These are phyloP conservation scores for Camelina sativa DNA, from an alignment of 345 rosid species.

Conservation along the genomic window DNA sequence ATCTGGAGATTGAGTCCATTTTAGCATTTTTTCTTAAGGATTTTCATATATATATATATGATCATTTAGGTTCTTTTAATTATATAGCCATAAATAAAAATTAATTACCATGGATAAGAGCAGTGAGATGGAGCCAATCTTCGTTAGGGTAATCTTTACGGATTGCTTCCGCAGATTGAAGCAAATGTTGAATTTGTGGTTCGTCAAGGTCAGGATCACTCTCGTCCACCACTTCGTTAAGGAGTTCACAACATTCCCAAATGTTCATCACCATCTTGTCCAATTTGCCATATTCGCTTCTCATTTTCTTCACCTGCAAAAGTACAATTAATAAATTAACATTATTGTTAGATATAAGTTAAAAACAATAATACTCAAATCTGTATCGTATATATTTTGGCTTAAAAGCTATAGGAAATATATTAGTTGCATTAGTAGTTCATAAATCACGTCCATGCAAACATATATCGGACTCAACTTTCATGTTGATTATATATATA, in stretches of 20 bases:
- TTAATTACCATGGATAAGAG: constrained; percentile 67
- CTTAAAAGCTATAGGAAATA: background rate
- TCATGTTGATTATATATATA: background rate
- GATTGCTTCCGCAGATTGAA: constrained; percentile 74
- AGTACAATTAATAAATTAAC: background rate
- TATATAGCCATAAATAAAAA: background rate
- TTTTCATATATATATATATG: background rate
- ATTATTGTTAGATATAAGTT: background rate
- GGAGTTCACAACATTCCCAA: constrained; percentile 75
- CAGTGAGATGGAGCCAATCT: constrained; percentile 77
- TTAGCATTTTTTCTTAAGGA: background rate
- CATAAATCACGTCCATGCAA: constrained; percentile 13
- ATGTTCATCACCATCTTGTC: constrained; percentile 61
- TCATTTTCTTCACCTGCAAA: constrained; percentile 56
- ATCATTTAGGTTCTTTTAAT: background rate
- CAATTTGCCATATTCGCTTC: constrained; percentile 53
- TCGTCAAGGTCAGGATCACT: constrained; percentile 74
- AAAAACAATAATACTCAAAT: background rate
- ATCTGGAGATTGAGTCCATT: constrained; percentile 47
- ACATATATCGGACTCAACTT: background rate
- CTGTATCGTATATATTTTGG: background rate
- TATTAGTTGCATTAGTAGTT: background rate
- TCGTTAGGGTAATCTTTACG: constrained; percentile 65
- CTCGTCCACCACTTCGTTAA: constrained; percentile 65
- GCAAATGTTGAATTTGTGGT: constrained; percentile 71